phyloP scores from a whole-genome alignment of 176 grass and related monocot genomes.

The Coix lacrymajobi region DNA sequence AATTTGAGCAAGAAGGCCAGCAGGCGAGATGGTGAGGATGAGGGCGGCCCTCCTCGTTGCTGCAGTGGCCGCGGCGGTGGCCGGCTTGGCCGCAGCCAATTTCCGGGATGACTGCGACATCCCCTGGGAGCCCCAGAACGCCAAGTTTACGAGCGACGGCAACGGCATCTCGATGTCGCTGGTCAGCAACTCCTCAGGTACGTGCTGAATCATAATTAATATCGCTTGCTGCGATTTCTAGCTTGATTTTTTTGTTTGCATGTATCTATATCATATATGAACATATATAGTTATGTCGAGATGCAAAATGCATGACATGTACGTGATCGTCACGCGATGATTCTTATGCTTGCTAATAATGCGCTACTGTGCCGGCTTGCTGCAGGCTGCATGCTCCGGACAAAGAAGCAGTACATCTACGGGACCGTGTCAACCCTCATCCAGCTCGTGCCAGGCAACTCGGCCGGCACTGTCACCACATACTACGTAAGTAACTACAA shows the following conservation, averaged over 20 bases:
- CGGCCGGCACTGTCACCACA: slow-evolving; percentile 72
- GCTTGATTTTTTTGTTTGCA: neutral
- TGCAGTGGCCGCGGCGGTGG: neutral
- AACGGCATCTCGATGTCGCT: slow-evolving; percentile 22
- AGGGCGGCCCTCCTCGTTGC: neutral
- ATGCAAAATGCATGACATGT: neutral
- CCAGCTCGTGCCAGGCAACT: slow-evolving; percentile 53
- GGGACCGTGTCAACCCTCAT: slow-evolving; percentile 60
- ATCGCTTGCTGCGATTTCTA: neutral
- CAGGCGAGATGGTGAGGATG: slow-evolving; percentile 2
- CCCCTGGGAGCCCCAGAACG: slow-evolving; percentile 41
- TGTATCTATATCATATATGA: neutral
- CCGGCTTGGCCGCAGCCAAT: slow-evolving; percentile 19
- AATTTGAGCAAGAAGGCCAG: neutral
- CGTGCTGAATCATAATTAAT: neutral
- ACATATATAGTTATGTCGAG: too few species aligned
- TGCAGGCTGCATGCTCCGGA: slow-evolving; percentile 54
- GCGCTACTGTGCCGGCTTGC: neutral
- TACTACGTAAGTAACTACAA: slow-evolving; percentile 70
- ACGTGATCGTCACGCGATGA: neutral
- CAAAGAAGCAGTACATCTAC: slow-evolving; percentile 69
- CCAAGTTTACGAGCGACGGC: slow-evolving; percentile 15
- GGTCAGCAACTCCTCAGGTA: slow-evolving; percentile 34
- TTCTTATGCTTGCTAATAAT: too few species aligned
- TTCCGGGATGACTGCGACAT: slow-evolving; percentile 41